Evolutionary conservation across 441 rosid genomes (phyloP), one percentile per base, ranked within the genome.

Genomic region (Mallotus japonicus): DNA sequence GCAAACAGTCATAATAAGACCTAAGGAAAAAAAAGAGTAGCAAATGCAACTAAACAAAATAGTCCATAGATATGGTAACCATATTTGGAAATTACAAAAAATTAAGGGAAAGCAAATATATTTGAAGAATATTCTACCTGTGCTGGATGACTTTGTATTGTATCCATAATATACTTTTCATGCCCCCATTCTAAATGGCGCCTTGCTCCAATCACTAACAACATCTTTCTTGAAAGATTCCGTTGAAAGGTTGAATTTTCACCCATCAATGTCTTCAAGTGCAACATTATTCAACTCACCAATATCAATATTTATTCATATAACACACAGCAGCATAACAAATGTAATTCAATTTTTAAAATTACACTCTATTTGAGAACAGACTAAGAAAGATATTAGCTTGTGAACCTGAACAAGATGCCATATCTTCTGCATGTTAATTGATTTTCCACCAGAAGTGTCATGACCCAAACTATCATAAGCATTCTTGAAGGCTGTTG

Each of bases 371-470:
- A 76, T 9, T 51, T 60, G 5, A 74, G 66, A 59, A 63, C 10
- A 67, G 71, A n/a, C 32, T 73, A 68, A 67, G 51, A 62, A 77
- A 44, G 17, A n/a, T 51, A 62, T 40, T 56, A 53, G 72, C 44
- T 60, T 62, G 15, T 49, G 53, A 76, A 90, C 99, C 98, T 89
- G 89, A 77, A 92, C 82, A 83, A 95, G 97, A 83, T 91, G 95
- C 99, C 99, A 95, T 76, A 95, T 91, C 83, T 95, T 95, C 85
- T 90, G 98, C 88, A 92, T 81, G 82, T 74, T 89, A 78, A 92
- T 96, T 75, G 98, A 95, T 78, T 91, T 95, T 63, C 95, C 95
- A 73, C 89, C 87, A 73, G 96, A 87, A 63, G 84, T 76, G 79
- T 81, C 96, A 75, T 76, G 76, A 71, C 92, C 87, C 83, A 95